Evolutionary conservation across 1,139 yeast genomes (phyloP).

Genomic region (Candida pseudoviswanathii): DNA sequence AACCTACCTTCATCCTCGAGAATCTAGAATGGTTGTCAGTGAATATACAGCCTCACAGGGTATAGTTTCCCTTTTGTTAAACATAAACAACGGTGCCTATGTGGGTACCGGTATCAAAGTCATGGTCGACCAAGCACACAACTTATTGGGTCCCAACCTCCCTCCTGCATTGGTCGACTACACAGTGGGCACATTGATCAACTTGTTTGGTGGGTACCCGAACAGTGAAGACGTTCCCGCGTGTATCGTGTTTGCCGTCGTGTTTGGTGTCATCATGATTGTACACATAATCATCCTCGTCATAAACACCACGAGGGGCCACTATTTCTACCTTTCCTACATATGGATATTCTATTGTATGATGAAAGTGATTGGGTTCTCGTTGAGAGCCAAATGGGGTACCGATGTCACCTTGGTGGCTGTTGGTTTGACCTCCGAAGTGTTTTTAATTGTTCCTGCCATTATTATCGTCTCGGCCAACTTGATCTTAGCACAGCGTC

Average conservation of each 20-base stretch:
- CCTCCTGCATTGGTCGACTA: constrained; percentile 26
- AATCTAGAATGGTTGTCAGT: constrained; percentile 8
- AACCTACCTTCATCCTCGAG: not conserved
- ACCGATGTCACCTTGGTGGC: constrained; percentile 25
- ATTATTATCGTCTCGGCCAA: constrained; percentile 38
- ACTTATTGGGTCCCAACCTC: constrained; percentile 24
- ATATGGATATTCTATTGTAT: constrained; percentile 35
- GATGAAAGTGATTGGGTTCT: constrained; percentile 34
- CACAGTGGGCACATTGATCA: constrained; percentile 22
- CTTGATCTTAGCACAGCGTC: constrained; percentile 44
- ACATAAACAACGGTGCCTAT: constrained; percentile 20
- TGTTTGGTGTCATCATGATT: constrained; percentile 28
- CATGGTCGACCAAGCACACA: constrained; percentile 21
- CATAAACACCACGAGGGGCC: constrained; percentile 37
- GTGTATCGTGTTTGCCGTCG: constrained; percentile 30
- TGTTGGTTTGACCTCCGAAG: constrained; percentile 35
- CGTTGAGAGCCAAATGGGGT: constrained; percentile 34
- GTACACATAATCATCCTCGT: constrained; percentile 30
- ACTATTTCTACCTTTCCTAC: constrained; percentile 35
- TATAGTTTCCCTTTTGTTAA: constrained; percentile 18
- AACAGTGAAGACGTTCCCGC: constrained; percentile 30
- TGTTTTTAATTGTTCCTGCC: constrained; percentile 37
- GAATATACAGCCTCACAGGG: constrained; percentile 25
- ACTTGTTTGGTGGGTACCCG: constrained; percentile 43
- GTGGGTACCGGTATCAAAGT: constrained; percentile 26